These are phyloP conservation scores for Dendrobium nobile DNA, from an alignment of 106 monocot species.

Conservation along the genomic window DNA sequence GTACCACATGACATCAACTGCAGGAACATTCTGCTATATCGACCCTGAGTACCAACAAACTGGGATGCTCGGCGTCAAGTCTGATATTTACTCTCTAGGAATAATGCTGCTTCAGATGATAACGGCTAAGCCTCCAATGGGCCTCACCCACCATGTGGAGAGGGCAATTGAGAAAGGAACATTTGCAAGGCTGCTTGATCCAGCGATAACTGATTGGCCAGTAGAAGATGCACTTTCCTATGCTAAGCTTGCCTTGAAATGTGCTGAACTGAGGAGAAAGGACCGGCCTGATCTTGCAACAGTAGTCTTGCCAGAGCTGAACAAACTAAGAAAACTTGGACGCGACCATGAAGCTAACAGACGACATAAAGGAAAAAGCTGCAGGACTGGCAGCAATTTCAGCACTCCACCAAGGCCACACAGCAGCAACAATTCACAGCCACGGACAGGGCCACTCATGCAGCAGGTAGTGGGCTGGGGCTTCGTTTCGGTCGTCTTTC, in stretches of 20 bases:
- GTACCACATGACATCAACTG: slow-evolving; percentile 76
- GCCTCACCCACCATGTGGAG: slow-evolving; percentile 69
- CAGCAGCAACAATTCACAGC: neutral
- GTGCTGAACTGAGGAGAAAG: slow-evolving; percentile 20
- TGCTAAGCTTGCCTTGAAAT: slow-evolving; percentile 52
- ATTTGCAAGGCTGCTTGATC: slow-evolving; percentile 58
- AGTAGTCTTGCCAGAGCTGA: slow-evolving; percentile 63
- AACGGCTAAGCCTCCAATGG: slow-evolving; percentile 82
- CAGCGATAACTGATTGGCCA: slow-evolving; percentile 54
- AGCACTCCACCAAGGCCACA: neutral
- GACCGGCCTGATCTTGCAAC: slow-evolving; percentile 27
- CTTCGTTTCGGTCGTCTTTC: no score
- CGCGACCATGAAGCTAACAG: slow-evolving; percentile 13
- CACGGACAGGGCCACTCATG: neutral
- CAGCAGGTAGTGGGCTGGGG: slow-evolving; percentile 2
- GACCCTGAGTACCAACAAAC: slow-evolving; percentile 96
- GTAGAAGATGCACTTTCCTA: slow-evolving; percentile 41
- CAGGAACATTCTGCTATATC: slow-evolving; percentile 89
- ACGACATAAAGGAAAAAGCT: neutral
- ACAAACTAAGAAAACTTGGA: slow-evolving; percentile 37
- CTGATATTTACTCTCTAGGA: slow-evolving; percentile 81
- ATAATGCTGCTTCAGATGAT: slow-evolving; percentile 78
- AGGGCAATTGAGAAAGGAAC: slow-evolving; percentile 58
- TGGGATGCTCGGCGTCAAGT: slow-evolving; percentile 77
- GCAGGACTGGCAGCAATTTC: neutral